phyloP scores from a whole-genome alignment of 805 yeast species.

The Lipomyces starkeyi region DNA sequence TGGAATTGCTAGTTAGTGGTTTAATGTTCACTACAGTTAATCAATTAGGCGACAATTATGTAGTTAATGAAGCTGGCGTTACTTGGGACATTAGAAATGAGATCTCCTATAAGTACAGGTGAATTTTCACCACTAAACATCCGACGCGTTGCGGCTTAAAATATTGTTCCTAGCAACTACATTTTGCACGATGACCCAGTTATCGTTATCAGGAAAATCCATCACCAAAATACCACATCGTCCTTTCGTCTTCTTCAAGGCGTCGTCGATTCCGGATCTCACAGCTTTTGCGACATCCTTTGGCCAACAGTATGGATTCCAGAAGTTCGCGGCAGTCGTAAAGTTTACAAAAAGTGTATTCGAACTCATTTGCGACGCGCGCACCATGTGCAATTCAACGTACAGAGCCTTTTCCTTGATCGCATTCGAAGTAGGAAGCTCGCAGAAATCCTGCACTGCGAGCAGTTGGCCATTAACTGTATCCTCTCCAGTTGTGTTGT shows the following conservation, averaged over 20 bases:
- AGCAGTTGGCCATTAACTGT: slow-evolving; percentile 50
- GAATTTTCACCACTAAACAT: not conserved
- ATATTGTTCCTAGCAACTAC: slow-evolving; percentile 51
- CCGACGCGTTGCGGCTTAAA: not conserved
- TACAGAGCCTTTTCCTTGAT: slow-evolving; percentile 62
- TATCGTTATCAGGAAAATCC: slow-evolving; percentile 67
- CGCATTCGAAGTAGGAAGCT: slow-evolving; percentile 58
- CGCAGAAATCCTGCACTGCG: slow-evolving; percentile 78
- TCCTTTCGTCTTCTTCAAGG: slow-evolving; percentile 36
- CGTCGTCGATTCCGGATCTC: slow-evolving; percentile 43
- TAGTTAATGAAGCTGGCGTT: not conserved
- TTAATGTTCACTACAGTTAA: not conserved
- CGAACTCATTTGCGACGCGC: slow-evolving; percentile 55
- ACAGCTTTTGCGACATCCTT: slow-evolving; percentile 61
- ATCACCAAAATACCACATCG: slow-evolving; percentile 67
- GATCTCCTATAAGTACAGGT: no score
- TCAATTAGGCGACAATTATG: not conserved
- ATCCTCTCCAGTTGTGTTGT: slow-evolving; percentile 70
- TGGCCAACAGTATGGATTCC: slow-evolving; percentile 78
- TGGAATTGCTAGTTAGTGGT: not conserved
- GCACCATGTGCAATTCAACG: slow-evolving; percentile 60
- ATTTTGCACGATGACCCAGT: slow-evolving; percentile 61
- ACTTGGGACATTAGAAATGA: not conserved
- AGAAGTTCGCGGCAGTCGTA: slow-evolving; percentile 75
- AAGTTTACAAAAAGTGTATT: slow-evolving; percentile 72